Conservation (phyloP, 306 rosid species). For the Quercus robur region DNA sequence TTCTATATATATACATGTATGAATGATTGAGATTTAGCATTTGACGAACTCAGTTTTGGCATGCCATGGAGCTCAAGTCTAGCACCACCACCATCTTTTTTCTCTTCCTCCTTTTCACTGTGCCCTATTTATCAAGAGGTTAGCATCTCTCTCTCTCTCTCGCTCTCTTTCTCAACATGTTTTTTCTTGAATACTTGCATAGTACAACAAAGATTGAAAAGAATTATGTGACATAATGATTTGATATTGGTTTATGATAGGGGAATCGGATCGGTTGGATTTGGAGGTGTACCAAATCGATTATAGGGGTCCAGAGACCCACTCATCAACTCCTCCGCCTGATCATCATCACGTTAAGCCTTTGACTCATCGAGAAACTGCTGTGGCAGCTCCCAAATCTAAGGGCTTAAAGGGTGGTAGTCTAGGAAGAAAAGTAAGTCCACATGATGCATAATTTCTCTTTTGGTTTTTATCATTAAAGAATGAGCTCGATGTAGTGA, state of each 20-base stretch:
- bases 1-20: slow-evolving; percentile 6
- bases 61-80: slow-evolving; percentile 56
- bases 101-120: slow-evolving; percentile 42
- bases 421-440: slow-evolving; percentile 40
- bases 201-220: too few species aligned
- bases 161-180: neutral
- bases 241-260: slow-evolving; percentile 20
- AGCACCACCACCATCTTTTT: slow-evolving; percentile 30
- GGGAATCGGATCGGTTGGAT: slow-evolving; percentile 33
- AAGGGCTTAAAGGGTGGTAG: slow-evolving; percentile 18
- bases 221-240: neutral
- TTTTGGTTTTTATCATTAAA: neutral
- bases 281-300: slow-evolving; percentile 76
- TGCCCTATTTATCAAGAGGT: slow-evolving; percentile 49
- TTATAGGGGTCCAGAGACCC: slow-evolving; percentile 96
- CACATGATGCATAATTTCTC: neutral
- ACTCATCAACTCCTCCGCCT: slow-evolving; percentile 75
- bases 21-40: neutral
- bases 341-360: slow-evolving; percentile 31
- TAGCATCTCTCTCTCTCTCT: slow-evolving; percentile 5
- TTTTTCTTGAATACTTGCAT: neutral
- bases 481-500: too few species aligned
- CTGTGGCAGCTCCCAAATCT: slow-evolving; percentile 16
- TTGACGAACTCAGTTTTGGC: neutral
- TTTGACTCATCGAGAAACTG: slow-evolving; percentile 24